Percentiles rank a stretch among this genome's conserved stretches.
These are phyloP conservation scores for Cercospora nicotianae DNA, from an alignment of 2,329 filamentous ascomycete genomes.

Conservation along the genomic window DNA sequence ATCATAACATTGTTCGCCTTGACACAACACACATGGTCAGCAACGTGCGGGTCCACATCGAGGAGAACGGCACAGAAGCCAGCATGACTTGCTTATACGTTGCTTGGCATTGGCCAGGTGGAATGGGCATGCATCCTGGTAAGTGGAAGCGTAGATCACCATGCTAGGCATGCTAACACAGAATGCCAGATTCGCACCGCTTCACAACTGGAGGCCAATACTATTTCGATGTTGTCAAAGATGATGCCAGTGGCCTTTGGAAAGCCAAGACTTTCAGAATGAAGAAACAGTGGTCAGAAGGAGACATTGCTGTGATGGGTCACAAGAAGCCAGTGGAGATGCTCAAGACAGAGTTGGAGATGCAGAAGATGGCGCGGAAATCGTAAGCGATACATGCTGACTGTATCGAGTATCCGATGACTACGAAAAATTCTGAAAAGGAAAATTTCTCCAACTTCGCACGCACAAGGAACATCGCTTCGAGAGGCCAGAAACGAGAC, in stretches of 20 bases:
- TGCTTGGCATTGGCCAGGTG: conserved; percentile 2
- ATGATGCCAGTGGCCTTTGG: not conserved
- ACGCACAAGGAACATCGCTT: not conserved
- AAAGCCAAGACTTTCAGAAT: conserved; percentile 5
- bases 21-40: conserved; percentile 39
- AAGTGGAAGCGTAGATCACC: not conserved
- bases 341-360: not conserved
- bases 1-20: conserved; percentile 29
- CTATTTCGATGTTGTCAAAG: conserved; percentile 6
- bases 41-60: not conserved
- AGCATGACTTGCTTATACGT: conserved; percentile 4
- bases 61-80: not conserved
- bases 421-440: not conserved
- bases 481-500: too few species aligned
- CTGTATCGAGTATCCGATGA: not conserved
- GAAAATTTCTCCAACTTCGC: not conserved
- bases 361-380: not conserved
- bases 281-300: conserved; percentile 6
- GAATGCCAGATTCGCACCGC: not conserved
- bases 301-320: conserved; percentile 1
- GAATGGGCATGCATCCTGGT: conserved; percentile 4
- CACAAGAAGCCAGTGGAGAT: conserved; percentile 7
- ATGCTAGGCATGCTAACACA: not conserved
- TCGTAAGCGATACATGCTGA: not conserved
- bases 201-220: not conserved